A percentile compares a stretch with the other conserved stretches of the same genome.
These are phyloP conservation scores for Apiotrichum porosum DNA, from an alignment of 1,284 basidiomycete species.

Conservation along the genomic window DNA sequence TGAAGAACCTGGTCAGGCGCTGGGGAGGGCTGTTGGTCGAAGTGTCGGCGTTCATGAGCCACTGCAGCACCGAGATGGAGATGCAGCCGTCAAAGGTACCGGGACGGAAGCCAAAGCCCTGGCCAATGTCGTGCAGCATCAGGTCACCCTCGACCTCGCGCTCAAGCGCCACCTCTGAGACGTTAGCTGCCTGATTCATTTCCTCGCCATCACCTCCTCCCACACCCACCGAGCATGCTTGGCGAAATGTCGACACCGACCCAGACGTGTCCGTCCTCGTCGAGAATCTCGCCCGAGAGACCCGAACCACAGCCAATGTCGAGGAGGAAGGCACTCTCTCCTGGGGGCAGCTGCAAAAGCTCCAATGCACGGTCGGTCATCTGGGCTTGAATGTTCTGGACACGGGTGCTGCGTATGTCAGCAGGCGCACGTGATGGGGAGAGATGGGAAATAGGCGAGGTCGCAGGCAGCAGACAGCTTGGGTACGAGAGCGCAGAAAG, in stretches of 20 bases:
- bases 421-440: background rate
- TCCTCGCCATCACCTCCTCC: background rate
- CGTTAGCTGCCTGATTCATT: background rate
- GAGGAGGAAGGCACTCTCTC: slow-evolving; percentile 72
- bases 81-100: slow-evolving; percentile 98
- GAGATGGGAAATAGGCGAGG: background rate
- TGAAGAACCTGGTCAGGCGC: slow-evolving; percentile 90
- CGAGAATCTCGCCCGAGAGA: slow-evolving; percentile 92
- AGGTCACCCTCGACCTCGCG: slow-evolving; percentile 90
- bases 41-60: slow-evolving; percentile 96
- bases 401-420: slow-evolving; percentile 56
- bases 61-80: slow-evolving; percentile 96
- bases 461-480: too few relatives aligned
- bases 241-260: slow-evolving; percentile 92
- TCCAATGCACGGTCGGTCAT: slow-evolving; percentile 97
- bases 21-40: slow-evolving; percentile 88
- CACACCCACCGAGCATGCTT: slow-evolving; percentile 81
- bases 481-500: too few relatives aligned
- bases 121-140: slow-evolving; percentile 87
- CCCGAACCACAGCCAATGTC: slow-evolving; percentile 99
- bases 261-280: slow-evolving; percentile 88
- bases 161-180: slow-evolving; percentile 82
- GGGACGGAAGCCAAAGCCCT: slow-evolving; percentile 89
- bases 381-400: slow-evolving; percentile 93
- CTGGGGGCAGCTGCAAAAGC: slow-evolving; percentile 73